These are phyloP conservation scores for Cystofilobasidium capitatum DNA, from an alignment of 768 basidiomycete genomes.

Conservation along the genomic window DNA sequence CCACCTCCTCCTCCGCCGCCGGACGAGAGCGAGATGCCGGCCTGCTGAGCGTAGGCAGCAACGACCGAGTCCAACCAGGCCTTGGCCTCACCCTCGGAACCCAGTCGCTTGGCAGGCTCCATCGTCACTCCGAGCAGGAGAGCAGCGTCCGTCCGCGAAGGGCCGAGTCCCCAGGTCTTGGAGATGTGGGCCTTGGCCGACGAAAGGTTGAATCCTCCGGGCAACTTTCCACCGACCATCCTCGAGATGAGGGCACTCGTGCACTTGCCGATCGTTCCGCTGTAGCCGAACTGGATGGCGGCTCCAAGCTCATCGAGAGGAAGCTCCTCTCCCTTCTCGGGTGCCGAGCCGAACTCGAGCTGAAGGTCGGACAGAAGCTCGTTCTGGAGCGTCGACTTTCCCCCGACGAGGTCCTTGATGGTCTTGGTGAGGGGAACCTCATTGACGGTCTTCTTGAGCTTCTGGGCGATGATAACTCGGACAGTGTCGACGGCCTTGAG, in stretches of 20 bases:
- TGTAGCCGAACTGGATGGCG: constrained; percentile 66
- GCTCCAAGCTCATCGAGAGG: constrained; percentile 91
- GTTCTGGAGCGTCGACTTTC: constrained; percentile 97
- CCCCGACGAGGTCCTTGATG: constrained; percentile 96
- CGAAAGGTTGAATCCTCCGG: constrained; percentile 92
- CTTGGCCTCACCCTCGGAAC: constrained; percentile 83
- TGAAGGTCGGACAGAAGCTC: constrained; percentile 96
- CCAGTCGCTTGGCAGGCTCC: constrained; percentile 88
- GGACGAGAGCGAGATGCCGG: constrained; percentile 72
- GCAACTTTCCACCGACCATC: constrained; percentile 91
- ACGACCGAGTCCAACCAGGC: constrained; percentile 83
- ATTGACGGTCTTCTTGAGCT: constrained; percentile 86
- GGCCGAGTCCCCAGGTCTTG: constrained; percentile 92
- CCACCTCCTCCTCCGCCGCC: constrained; percentile 53
- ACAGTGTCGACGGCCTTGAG: constrained; percentile 85
- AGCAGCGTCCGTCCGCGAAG: constrained; percentile 77
- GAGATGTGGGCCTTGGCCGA: constrained; percentile 78
- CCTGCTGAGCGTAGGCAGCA: constrained; percentile 71
- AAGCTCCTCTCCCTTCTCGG: constrained; percentile 96
- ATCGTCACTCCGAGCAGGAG: constrained; percentile 82
- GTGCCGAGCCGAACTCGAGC: constrained; percentile 85
- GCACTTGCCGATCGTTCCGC: constrained; percentile 86
- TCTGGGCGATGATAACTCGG: constrained; percentile 83
- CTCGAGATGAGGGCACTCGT: constrained; percentile 81
- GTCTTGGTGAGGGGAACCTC: constrained; percentile 86